Evolutionary conservation across 768 basidiomycete species (phyloP).

Genomic region (Agrocybe pediades): DNA sequence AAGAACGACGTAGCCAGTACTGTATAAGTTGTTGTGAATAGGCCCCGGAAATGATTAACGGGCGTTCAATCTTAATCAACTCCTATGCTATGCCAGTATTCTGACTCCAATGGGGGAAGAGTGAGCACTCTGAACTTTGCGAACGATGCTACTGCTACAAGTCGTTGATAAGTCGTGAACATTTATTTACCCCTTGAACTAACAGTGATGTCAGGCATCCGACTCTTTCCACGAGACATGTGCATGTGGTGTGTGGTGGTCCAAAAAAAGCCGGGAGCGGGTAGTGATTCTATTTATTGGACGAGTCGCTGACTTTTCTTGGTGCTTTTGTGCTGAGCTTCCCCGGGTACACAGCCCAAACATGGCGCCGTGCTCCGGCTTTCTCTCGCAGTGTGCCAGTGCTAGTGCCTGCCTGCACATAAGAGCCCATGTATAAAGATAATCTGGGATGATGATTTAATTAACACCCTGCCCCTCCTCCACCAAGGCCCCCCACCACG

Average conservation of each 20-base stretch:
- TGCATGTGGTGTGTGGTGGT: conserved; percentile 1
- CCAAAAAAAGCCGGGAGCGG: not conserved
- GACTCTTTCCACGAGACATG: not conserved
- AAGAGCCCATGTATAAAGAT: no score
- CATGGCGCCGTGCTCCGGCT: conserved; percentile 11
- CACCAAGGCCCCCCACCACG: not conserved
- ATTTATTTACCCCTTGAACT: no score
- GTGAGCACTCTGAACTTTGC: no score
- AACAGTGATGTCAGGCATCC: not conserved
- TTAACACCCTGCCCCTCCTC: conserved; percentile 1
- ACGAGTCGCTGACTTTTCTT: not conserved
- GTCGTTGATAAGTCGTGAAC: no score
- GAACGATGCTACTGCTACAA: no score
- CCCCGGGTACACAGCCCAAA: conserved; percentile 9
- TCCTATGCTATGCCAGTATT: no score
- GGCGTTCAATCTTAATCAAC: no score
- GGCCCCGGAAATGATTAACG: no score
- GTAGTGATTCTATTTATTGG: not conserved
- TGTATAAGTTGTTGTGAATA: no score
- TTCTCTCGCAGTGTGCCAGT: conserved; percentile 4
- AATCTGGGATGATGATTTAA: not conserved
- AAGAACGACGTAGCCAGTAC: no score
- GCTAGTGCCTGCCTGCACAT: not conserved
- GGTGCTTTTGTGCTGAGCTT: not conserved
- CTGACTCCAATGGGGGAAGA: no score